phyloP scores from a whole-genome alignment of 2,329 filamentous ascomycete genomes.

The Arthrobotrys iridis region DNA sequence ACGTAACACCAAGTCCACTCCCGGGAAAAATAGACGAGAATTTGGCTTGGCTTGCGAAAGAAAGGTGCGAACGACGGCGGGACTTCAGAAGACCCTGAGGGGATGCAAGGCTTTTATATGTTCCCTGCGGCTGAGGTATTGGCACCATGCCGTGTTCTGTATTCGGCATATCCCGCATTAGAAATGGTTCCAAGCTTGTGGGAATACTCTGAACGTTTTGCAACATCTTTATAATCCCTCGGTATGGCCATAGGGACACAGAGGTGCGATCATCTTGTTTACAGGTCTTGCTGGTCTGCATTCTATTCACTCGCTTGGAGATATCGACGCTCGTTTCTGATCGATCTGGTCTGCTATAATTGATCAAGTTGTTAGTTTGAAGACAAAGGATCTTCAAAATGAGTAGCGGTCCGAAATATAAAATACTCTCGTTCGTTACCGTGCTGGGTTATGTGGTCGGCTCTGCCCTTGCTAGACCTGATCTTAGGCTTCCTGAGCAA shows the following conservation, averaged over 20 bases:
- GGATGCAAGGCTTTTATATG: not conserved
- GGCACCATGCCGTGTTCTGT: not conserved
- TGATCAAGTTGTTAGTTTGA: not conserved
- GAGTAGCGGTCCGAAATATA: not conserved
- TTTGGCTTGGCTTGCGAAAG: slow-evolving; percentile 6
- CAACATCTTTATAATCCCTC: not conserved
- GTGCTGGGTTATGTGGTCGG: not conserved
- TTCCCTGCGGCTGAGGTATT: not conserved
- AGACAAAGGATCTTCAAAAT: not conserved
- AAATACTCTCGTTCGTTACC: not conserved
- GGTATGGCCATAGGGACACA: not conserved
- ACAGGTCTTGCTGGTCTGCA: not conserved
- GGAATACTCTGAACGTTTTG: not conserved
- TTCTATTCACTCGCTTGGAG: not conserved
- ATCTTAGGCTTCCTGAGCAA: not conserved
- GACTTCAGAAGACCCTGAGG: not conserved
- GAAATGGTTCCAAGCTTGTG: not conserved
- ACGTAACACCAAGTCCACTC: slow-evolving; percentile 15
- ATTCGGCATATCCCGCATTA: not conserved
- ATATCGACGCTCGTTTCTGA: slow-evolving; percentile 2
- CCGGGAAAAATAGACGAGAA: slow-evolving; percentile 22
- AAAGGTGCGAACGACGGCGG: not conserved
- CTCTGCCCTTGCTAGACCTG: not conserved
- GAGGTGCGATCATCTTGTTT: not conserved
- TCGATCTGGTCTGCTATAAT: not conserved